Base-by-base conservation (phyloP, 345 rosid genomes). In the Linum usitatissimum region DNA sequence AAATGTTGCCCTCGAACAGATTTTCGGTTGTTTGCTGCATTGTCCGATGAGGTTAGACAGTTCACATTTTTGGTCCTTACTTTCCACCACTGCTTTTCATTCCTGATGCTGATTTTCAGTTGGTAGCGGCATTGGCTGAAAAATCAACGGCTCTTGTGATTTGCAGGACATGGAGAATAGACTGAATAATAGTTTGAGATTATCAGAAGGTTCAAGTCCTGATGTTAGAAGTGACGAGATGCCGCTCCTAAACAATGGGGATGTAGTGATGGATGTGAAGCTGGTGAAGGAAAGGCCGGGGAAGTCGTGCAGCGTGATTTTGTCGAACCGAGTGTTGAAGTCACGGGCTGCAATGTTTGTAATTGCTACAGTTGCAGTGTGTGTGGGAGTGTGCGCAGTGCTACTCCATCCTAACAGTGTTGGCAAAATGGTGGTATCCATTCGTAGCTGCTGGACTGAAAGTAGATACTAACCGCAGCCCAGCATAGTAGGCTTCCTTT, bases 341-440 rank as follows among this genome's bases (percentile, higher is more conserved):
- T 70, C 83, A 54, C 85, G 80, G n/a, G 80, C 87, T 7, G 20
- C 86, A 6, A 17, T 81, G 10, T 59, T 79, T 17, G 20, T 81
- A 64, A 64, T 84, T 2, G 72, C 83, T 21, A 53, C 78, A 8
- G 64, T 78, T 5, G 83, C 79, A 0, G 69, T 93, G 19, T 93
- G 99, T 74, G 75, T 84, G 28, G 96, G 83, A 57, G 69, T 78
- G 68, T 90, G 97, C 68, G 83, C 82, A 6, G 75, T 84, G 20
- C 61, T 86, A 36, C 71, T 87, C 66, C 99, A 93, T 74, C 96
- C 99, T 28, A 73, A 69, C 57, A 80, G 77, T 75, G 84, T 87
- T 45, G 78, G 85, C 64, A 81, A 81, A 64, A 67, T 93, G 70
- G 87, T 96, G 30, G 83, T 84, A 66, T 75, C 91, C 18, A 70